Percentiles rank a stretch among this genome's conserved stretches.
Conservation (phyloP, 2,329 filamentous ascomycete genomes). For the Exserohilum turcica region DNA sequence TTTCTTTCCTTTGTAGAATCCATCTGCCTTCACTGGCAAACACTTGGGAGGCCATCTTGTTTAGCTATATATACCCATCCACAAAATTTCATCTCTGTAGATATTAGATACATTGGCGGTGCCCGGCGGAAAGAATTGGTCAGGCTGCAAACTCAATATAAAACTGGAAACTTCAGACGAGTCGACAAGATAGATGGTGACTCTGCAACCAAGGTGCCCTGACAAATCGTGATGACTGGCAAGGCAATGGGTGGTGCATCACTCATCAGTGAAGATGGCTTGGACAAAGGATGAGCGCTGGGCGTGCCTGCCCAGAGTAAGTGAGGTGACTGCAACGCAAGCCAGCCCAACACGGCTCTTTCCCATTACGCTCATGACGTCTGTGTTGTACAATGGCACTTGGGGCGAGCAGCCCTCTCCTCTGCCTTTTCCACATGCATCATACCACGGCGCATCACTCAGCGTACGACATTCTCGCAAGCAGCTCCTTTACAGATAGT, state of each 20-base stretch:
- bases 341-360: not conserved
- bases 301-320: not conserved
- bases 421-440: slow-evolving; percentile 10
- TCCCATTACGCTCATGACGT: slow-evolving; percentile 2
- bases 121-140: slow-evolving; percentile 1
- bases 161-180: slow-evolving; percentile 2
- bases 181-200: no score
- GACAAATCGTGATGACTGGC: no score
- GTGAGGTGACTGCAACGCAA: not conserved
- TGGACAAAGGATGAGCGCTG: no score
- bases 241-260: not conserved
- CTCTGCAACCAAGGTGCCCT: no score
- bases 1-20: slow-evolving; percentile 7
- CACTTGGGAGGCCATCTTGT: slow-evolving; percentile 1
- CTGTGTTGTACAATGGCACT: not conserved
- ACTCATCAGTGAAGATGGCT: not conserved
- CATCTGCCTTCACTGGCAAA: slow-evolving; percentile 7
- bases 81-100: slow-evolving; percentile 3
- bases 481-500: slow-evolving; percentile 9
- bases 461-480: slow-evolving; percentile 20
- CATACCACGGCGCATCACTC: slow-evolving; percentile 22
- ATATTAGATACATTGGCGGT: slow-evolving; percentile 6
- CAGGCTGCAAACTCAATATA: not conserved
- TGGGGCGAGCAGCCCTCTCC: not conserved
- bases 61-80: slow-evolving; percentile 1